Evolutionary conservation across 73 alveolate genomes (phyloP), one percentile per base, ranked within the genome.

Genomic region (Chromera velia): DNA sequence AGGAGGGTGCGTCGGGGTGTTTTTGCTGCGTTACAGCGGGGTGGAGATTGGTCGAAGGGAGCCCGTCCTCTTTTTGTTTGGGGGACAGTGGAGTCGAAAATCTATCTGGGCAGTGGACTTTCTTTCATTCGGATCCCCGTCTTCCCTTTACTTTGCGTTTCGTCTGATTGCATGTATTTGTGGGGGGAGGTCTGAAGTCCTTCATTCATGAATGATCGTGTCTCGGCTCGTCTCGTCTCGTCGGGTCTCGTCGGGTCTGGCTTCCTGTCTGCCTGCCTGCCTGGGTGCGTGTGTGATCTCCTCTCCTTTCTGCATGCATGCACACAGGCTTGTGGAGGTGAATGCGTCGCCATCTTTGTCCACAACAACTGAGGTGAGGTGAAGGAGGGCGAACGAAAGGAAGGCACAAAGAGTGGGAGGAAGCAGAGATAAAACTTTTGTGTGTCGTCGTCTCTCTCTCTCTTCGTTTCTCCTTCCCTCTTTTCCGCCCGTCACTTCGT

Each of bases 321-420:
- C n/a, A n/a, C n/a, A 72, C 26, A 63, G 84, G 84, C 77, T 77
- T n/a, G 68, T 77, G 77, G 84, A 77, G 40, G 84, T 77, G 64
- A 77, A 77, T 29, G 84, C 84, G n/a, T 40, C 78, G 72, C 82
- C 82, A 9, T 75, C 82, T 27, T 27, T 75, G 82, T 48, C 74
- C 28, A 75, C 82, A 9, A 75, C 82, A n/a, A 75, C 82, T 0
- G 82, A 75, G 73, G 82, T 40, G 13, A 40, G 55, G 22, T 13
- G 13, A 40, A 13, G 13, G 55, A 40, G 55, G 13, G 55, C 4
- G 55, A 13, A 13, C 4, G 55, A 40, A 40, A 40, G 55, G 55
- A 4, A 13, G 55, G 55, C 55, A 13, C 55, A n/a, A n/a, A n/a
- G n/a, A n/a, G n/a, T n/a, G n/a, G 55, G 55, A 7, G 55, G 22